Evolutionary conservation across 192 early-diverging fungal genomes (phyloP), one percentile per base, ranked within the genome.

Genomic region (Spizellomyces sp.): DNA sequence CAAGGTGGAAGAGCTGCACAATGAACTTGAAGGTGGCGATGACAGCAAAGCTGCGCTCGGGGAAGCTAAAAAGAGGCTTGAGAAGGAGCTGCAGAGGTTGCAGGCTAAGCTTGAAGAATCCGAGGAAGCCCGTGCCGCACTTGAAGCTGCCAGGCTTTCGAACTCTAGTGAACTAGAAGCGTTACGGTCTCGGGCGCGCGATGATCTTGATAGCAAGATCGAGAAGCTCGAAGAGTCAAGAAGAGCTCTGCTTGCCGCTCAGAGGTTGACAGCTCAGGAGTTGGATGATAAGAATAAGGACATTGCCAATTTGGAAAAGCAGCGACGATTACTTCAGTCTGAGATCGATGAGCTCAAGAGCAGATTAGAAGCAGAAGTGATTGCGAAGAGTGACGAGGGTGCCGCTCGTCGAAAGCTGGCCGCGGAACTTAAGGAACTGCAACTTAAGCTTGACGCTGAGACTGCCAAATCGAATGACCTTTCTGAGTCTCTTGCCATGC

Each of bases 151-250:
- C 66, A 79, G 83, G 62, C 41, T 68, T 7, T 57, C 63, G 22
- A 74, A 74, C 45, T 73, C 82, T 4, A 77, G 72, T 0, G 88
- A 90, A 43, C 63, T 87, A 6, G 89, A 90, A 43, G 72, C 82
- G 15, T 65, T 90, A 10, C 79, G 87, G 21, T 79, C 70, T 62
- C 84, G 81, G 70, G 81, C 89, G n/a, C 75, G 84, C 54, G 77
- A 85, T 0, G 92, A 94, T 56, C 80, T 87, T 50, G 91, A 92
- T 54, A 90, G 85, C 64, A 89, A 86, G 47, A 77, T 95, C 54
- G 89, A 89, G 27, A 88, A 88, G 52, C 81, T 94, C 3, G 94
- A 95, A 75, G 92, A 92, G 66, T 92, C 92, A 10, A 88, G 91
- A 8, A 83, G 89, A 73, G 92, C 93, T 14, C 81, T 94, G n/a